Base-by-base conservation (phyloP, 83 land plant species). In the Picea mariana region DNA sequence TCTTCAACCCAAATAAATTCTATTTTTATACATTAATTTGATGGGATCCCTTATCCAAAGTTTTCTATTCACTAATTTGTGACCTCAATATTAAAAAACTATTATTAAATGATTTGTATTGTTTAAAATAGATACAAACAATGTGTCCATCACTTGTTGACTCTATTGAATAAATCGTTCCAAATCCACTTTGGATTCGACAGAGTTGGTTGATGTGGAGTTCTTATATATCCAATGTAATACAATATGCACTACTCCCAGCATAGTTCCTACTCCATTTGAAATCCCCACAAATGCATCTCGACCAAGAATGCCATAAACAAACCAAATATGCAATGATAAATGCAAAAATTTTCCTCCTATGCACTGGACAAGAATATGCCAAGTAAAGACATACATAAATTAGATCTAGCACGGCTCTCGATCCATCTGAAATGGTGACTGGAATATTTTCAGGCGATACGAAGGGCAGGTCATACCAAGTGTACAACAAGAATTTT, bases 151-250 rank as follows among this genome's bases (percentile, higher is more conserved):
- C 55, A 52, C 55, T 52, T 52, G 55, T 12, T 52, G 9, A 52
- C 55, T 52, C 12, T 52, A 12, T 9, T 52, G 55, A 49, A 49
- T 8, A 49, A 49, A 9, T 49, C 55, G 55, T 49, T 49, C 55
- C 12, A 3, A 12, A 52, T 52, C 55, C 12, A 52, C 55, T 9
- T 12, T 52, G 55, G 12, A 9, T 2, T 52, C 55, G 1, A 9
- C 0, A 9, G 12, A 52, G 9, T 52, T 9, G 17, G 60, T 47
- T 21, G 78, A 61, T 18, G 15, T 44, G 9, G 58, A 17, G 8
- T 88, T 63, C 69, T 67, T 85, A 66, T 89, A 84, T 13, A 83
- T 89, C 73, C 80, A 84, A 80, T 89, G 82, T 58, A 89, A 55
- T 27, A 82, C 63, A 65, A 85, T 83, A 67, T 87, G 92, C 8